These are phyloP conservation scores for Breynia disticha DNA, from an alignment of 441 rosid species.

Conservation along the genomic window DNA sequence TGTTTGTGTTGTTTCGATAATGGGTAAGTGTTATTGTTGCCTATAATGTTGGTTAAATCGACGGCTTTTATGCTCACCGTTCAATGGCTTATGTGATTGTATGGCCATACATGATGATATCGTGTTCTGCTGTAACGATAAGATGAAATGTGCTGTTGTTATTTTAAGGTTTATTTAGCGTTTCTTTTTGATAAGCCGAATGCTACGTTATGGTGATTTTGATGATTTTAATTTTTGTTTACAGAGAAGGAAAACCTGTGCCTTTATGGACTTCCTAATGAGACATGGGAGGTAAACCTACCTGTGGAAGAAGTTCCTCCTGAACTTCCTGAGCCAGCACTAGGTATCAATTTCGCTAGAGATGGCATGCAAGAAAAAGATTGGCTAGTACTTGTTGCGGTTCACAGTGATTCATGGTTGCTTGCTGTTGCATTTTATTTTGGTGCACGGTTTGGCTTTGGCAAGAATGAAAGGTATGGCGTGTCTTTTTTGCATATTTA, in stretches of 20 bases:
- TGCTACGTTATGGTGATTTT: background rate
- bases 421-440: conserved; percentile 88
- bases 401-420: conserved; percentile 95
- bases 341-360: conserved; percentile 94
- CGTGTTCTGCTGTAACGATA: too few species aligned
- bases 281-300: conserved; percentile 89
- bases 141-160: background rate
- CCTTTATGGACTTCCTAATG: conserved; percentile 83
- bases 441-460: conserved; percentile 85
- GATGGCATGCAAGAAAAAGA: conserved; percentile 96
- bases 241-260: conserved; percentile 90
- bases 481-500: background rate
- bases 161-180: background rate
- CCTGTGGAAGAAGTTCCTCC: conserved; percentile 99
- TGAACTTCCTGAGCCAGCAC: conserved; percentile 93
- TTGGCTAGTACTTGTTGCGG: conserved; percentile 90
- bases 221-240: conserved; percentile 14
- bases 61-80: too few species aligned
- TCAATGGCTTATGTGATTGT: too few species aligned
- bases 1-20: too few species aligned
- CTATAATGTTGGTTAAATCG: too few species aligned
- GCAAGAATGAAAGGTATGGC: conserved; percentile 81
- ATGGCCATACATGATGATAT: too few species aligned
- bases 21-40: too few species aligned
- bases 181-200: background rate